A percentile compares a stretch with the other conserved stretches of the same genome.
These are phyloP conservation scores for Wickerhamomyces ciferrii DNA, from an alignment of 805 yeast species.

Conservation along the genomic window DNA sequence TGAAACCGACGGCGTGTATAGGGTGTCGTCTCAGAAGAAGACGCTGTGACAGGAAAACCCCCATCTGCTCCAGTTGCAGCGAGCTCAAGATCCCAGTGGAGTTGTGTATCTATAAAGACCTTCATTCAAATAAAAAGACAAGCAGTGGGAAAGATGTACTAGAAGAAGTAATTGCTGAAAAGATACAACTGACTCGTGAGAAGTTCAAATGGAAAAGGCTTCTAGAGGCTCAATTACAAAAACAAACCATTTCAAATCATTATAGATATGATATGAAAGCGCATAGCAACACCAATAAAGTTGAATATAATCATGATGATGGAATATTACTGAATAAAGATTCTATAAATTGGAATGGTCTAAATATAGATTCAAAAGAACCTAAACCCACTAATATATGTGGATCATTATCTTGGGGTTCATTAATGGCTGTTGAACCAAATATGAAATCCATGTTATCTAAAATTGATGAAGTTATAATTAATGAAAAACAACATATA, in stretches of 20 bases:
- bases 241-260: neutral
- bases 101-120: neutral
- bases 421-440: neutral
- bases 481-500: neutral
- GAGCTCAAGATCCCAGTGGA: neutral
- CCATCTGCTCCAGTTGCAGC: neutral
- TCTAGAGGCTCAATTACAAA: neutral
- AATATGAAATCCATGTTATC: neutral
- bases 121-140: neutral
- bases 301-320: too few species aligned
- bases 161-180: neutral
- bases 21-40: neutral
- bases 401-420: neutral
- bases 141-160: neutral
- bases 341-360: too few species aligned
- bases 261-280: neutral
- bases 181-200: neutral
- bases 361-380: neutral
- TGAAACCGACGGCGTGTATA: neutral
- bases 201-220: neutral
- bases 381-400: neutral
- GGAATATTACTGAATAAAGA: too few species aligned
- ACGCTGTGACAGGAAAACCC: neutral
- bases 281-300: too few species aligned
- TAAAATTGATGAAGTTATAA: neutral